Percentiles rank a stretch among this genome's conserved stretches.
Evolutionary conservation across 768 basidiomycete genomes (phyloP).

Genomic region (Mycena rosella): DNA sequence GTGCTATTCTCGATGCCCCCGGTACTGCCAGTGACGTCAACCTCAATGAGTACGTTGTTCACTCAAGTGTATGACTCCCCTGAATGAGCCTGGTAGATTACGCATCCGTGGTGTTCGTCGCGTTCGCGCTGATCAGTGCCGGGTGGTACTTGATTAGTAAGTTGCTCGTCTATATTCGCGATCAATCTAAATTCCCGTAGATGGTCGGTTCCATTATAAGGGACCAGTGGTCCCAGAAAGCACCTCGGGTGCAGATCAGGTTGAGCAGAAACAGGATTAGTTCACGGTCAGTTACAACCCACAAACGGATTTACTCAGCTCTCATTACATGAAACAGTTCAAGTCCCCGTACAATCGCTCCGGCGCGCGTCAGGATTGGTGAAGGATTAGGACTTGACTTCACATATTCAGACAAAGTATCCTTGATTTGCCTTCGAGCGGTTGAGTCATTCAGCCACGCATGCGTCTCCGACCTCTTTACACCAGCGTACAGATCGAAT

Average conservation of each 20-base stretch:
- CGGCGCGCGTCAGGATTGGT: too few relatives aligned
- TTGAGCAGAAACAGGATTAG: slow-evolving; percentile 8
- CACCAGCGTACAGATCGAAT: too few relatives aligned
- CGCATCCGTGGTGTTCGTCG: slow-evolving; percentile 75
- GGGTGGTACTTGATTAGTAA: slow-evolving; percentile 71
- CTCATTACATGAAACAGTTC: too few relatives aligned
- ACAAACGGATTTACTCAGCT: too few relatives aligned
- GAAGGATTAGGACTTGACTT: too few relatives aligned
- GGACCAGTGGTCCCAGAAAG: slow-evolving; percentile 25
- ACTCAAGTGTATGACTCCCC: neutral
- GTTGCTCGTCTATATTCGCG: slow-evolving; percentile 35
- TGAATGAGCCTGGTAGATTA: slow-evolving; percentile 59
- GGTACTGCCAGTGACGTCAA: slow-evolving; percentile 64
- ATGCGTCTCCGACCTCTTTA: too few relatives aligned
- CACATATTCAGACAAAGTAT: slow-evolving; percentile 10
- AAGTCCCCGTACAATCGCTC: too few relatives aligned
- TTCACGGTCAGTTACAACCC: too few relatives aligned
- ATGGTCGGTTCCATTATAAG: slow-evolving; percentile 30
- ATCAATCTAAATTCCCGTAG: neutral
- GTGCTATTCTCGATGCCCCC: slow-evolving; percentile 80
- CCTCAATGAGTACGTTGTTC: slow-evolving; percentile 59
- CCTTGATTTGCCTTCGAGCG: too few relatives aligned
- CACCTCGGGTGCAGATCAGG: neutral
- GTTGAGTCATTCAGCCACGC: too few relatives aligned
- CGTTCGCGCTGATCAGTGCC: slow-evolving; percentile 68